Evolutionary conservation across 2,329 filamentous ascomycete genomes (phyloP).

Genomic region (Fusarium compactum): DNA sequence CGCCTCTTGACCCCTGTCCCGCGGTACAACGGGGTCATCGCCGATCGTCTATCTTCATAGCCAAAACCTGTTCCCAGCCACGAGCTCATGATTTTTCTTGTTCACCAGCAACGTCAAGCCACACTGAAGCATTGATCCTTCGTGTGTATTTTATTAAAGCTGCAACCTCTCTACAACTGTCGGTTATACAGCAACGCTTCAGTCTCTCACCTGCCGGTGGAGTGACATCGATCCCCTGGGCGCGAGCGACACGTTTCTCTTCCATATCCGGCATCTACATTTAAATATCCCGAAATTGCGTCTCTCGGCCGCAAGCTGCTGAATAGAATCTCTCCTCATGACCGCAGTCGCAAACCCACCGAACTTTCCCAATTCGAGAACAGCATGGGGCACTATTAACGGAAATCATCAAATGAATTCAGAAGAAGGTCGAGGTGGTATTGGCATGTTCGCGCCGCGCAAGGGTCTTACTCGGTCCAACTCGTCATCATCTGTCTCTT

Average conservation of each 20-base stretch:
- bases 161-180: conserved; percentile 4
- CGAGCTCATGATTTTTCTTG: conserved; percentile 42
- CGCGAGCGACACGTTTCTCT: conserved; percentile 40
- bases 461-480: conserved; percentile 89
- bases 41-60: conserved; percentile 35
- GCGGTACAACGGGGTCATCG: conserved; percentile 24
- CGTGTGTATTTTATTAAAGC: conserved; percentile 21
- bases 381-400: conserved; percentile 73
- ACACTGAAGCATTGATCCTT: conserved; percentile 21
- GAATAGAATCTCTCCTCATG: conserved; percentile 62
- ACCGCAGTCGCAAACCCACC: conserved; percentile 76
- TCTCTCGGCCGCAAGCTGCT: conserved; percentile 39
- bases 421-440: conserved; percentile 79
- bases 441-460: conserved; percentile 83
- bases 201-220: conserved; percentile 28
- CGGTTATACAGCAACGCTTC: conserved; percentile 10
- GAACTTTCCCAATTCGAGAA: conserved; percentile 72
- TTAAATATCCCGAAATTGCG: conserved; percentile 34
- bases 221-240: conserved; percentile 38
- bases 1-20: conserved; percentile 25
- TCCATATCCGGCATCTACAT: conserved; percentile 31
- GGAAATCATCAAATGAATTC: conserved; percentile 77
- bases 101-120: conserved; percentile 32
- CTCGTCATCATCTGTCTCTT: conserved; percentile 92
- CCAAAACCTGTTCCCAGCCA: conserved; percentile 40